These are phyloP conservation scores for Abelmoschus esculentus DNA, from an alignment of 345 rosid species.

Conservation along the genomic window DNA sequence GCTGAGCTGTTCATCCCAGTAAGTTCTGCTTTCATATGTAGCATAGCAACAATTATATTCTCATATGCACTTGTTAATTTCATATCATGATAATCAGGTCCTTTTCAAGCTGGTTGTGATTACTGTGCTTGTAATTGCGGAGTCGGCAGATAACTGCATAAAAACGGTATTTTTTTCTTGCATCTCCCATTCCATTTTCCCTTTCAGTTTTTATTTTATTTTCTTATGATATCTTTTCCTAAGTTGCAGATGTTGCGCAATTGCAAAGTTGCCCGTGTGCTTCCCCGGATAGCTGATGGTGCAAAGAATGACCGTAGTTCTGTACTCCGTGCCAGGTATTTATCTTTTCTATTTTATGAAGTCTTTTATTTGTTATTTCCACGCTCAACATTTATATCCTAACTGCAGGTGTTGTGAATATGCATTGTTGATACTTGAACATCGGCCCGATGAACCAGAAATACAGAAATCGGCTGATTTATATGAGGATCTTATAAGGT, in stretches of 20 bases:
- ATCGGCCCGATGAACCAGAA: no score
- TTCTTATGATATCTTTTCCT: slow-evolving; percentile 10
- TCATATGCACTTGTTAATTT: slow-evolving; percentile 20
- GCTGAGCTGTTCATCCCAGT: slow-evolving; percentile 41
- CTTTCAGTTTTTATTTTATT: neutral
- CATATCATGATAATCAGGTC: slow-evolving; percentile 62
- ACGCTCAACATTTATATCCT: slow-evolving; percentile 1
- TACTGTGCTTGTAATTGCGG: slow-evolving; percentile 99
- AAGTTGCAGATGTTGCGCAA: slow-evolving; percentile 62
- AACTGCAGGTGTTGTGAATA: slow-evolving; percentile 87
- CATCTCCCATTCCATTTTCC: neutral
- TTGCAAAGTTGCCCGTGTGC: slow-evolving; percentile 36
- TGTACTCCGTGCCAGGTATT: slow-evolving; percentile 81
- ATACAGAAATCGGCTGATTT: no score
- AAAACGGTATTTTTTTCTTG: slow-evolving; percentile 53
- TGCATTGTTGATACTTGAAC: slow-evolving; percentile 48
- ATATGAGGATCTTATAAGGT: no score
- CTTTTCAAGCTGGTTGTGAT: slow-evolving; percentile 31
- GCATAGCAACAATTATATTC: slow-evolving; percentile 12
- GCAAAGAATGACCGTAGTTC: slow-evolving; percentile 94
- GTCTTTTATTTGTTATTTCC: slow-evolving; percentile 14
- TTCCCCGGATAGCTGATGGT: slow-evolving; percentile 85
- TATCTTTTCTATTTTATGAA: slow-evolving; percentile 7
- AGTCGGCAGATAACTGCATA: slow-evolving; percentile 97
- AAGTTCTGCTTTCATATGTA: slow-evolving; percentile 26